Evolutionary conservation across 202 grass and related monocot species (phyloP), one percentile per base, ranked within the genome.

Genomic region (Setaria italica): DNA sequence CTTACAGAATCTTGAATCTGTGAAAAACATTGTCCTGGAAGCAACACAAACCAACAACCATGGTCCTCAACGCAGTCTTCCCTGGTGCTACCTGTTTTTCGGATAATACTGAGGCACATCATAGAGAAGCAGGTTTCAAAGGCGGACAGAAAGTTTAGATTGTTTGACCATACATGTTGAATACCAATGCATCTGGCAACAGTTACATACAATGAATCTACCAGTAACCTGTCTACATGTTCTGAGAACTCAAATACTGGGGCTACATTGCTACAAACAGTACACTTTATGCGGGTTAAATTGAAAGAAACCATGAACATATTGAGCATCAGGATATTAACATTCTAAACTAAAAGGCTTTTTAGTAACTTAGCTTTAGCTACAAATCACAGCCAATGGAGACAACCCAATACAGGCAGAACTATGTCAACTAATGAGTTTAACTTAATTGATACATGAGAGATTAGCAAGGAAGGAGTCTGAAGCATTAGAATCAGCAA

Each of bases 361-460:
- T 25, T 63, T 49, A 29, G 29, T 49, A 58, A 46, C 17, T 78
- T 53, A 83, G 63, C 56, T 86, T 83, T 83, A 46, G 59, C 84
- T 90, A 88, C 69, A 78, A 30, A 39, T 73, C 65, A 85, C 71
- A 77, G 47, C 35, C 64, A 89, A 77, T 85, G 83, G 64, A 82
- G 46, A 29, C 63, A 25, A 48, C 72, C 13, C n/a, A 45, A 84
- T 79, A 79, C 55, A 85, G 39, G 77, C 34, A 82, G 49, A 81
- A 78, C 89, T 88, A 91, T 39, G 78, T 53, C 64, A 85, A 77
- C 82, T 88, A 88, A 78, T 70, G 65, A 82, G 68, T 39, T 67
- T 72, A 82, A 90, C 47, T 67, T 72, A 78, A 90, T 48, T 56
- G 47, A 80, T 85, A 82, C 82, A 91, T 0, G 62, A 17, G 30